These are phyloP conservation scores for Termitomyces sp. DNA, from an alignment of 768 basidiomycete genomes.

Conservation along the genomic window DNA sequence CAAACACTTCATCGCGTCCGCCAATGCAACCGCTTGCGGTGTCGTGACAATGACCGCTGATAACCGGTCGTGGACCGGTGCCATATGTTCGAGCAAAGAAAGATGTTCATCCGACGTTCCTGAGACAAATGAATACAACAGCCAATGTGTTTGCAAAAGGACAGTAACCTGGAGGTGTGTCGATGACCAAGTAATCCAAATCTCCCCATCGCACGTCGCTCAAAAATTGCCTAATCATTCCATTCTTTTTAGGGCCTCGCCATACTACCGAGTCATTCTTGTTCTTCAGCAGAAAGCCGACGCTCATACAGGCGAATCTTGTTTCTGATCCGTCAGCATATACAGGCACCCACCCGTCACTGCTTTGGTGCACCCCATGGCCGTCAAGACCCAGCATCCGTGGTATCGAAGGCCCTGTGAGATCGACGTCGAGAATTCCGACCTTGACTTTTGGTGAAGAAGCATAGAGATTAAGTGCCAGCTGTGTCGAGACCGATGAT, in stretches of 20 bases:
- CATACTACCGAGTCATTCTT: slow-evolving; percentile 94
- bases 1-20: slow-evolving; percentile 94
- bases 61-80: slow-evolving; percentile 73
- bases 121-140: slow-evolving; percentile 30
- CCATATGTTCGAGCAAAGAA: slow-evolving; percentile 90
- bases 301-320: slow-evolving; percentile 91
- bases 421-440: slow-evolving; percentile 91
- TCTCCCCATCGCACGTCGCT: slow-evolving; percentile 95
- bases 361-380: slow-evolving; percentile 87
- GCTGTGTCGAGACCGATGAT: slow-evolving; percentile 91
- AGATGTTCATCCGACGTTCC: slow-evolving; percentile 99
- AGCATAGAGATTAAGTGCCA: slow-evolving; percentile 82
- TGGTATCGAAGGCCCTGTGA: slow-evolving; percentile 93
- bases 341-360: slow-evolving; percentile 96
- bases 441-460: slow-evolving; percentile 66
- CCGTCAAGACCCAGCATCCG: slow-evolving; percentile 92
- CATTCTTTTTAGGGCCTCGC: slow-evolving; percentile 98
- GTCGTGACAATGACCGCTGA: slow-evolving; percentile 93
- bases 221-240: slow-evolving; percentile 95
- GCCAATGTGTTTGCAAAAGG: slow-evolving; percentile 7
- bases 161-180: slow-evolving; percentile 90
- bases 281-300: slow-evolving; percentile 90
- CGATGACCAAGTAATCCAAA: slow-evolving; percentile 88
- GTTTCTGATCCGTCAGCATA: slow-evolving; percentile 81
- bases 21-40: slow-evolving; percentile 93